Evolutionary conservation across 2,329 filamentous ascomycete genomes (phyloP), one percentile per base, ranked within the genome.

Genomic region (Blastomyces gilchristii): DNA sequence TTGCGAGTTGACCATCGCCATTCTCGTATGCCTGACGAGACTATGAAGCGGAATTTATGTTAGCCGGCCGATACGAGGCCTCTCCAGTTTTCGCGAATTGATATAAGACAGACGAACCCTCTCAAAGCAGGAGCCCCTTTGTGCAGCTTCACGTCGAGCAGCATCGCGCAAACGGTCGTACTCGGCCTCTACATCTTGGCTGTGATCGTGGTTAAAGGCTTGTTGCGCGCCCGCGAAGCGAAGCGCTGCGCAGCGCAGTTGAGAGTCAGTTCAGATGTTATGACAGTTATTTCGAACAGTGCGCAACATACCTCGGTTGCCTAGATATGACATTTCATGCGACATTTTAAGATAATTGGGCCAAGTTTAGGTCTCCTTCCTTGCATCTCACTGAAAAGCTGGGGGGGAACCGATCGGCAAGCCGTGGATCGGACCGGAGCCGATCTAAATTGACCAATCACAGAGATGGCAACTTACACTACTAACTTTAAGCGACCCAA

Each of bases 81-180:
- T 9, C 18, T 45, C 34, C 34, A 18, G 22, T 14, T 25, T 54
- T 31, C 31, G 50, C 34, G 7, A 50, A 60, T 37, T 37, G 34
- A 61, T 41, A 61, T 41, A 53, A 56, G 58, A 11, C 31, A 43
- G 34, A 49, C 79, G 62, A 79, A 90, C 87, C 71, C 82, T 81
- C 67, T 90, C 85, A 72, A 91, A 92, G 78, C 89, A 96, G 61
- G 83, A 82, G 67, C 85, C 85, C 68, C 90, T 88, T 79, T 94
- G 90, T 60, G 82, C 79, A 64, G 88, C 90, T 80, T 96, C 92
- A 70, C 86, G 82, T 67, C 90, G 86, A 22, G 93, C 94, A 22
- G 92, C 82, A 69, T 88, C 87, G 71, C 94, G 90, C 54, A 97
- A 83, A 62, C 90, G 89, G 74, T 97, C 92, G 77, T 97, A 97